Base-by-base conservation (phyloP, 352 stramenopile species). In the Phytophthora aleatoria region DNA sequence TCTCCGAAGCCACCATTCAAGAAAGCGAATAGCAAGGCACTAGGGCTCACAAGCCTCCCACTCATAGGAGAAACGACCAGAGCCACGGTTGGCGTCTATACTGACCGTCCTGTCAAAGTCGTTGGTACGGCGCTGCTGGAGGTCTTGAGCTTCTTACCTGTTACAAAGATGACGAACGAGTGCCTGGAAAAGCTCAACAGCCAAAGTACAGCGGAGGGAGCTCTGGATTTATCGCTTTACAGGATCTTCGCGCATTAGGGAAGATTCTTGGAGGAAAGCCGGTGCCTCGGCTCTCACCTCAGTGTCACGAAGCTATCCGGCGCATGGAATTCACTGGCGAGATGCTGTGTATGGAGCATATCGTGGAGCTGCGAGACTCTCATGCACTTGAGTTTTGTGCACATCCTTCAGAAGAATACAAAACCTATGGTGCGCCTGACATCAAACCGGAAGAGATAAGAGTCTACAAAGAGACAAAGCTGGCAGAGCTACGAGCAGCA, bases 401-500 rank as follows among this genome's bases (percentile, higher is more conserved):
- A 3, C 15, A 45, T 0, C 39, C 39, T 45, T 15, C 39, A 10
- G n/a, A 45, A 13, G 39, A 27, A 6, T 45, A 27, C n/a, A 27
- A 45, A 45, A 27, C 3, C n/a, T 27, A 45, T 11, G 39, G 39
- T 9, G 39, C 8, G 2, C 39, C 39, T 27, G 16, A 12, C n/a
- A 4, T 12, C 3, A 45, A 10, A 45, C 39, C n/a, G n/a, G 39
- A 45, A 27, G 39, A 27, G 35, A 50, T 4, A 13, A 67, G 16
- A 45, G 8, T 10, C 24, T 61, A 13, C 41, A 41, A 30, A 36
- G 59, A 61, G 6, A 38, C 47, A 3, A 26, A 55, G 39, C 51
- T 67, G 10, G 59, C 59, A 12, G 59, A 67, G 33, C 20, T 67
- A 16, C 59, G 59, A 24, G 59, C 54, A 24, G 42, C 51, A 38